Base-by-base conservation (phyloP, 129 eudicot species). In the Smallanthus sonchifolius region DNA sequence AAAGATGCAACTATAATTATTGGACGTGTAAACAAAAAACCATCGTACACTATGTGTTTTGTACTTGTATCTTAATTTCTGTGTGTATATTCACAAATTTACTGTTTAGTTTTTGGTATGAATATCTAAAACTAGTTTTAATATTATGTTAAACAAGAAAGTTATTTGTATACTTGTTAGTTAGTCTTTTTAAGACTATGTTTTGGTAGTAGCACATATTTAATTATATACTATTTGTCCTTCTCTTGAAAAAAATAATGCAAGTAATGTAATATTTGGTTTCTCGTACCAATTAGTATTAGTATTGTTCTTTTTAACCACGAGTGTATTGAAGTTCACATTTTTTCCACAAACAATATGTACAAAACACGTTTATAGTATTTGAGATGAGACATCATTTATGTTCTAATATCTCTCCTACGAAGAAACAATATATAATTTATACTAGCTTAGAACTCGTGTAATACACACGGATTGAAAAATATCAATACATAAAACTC, bases 1-100 rank as follows among this genome's bases (percentile, higher is more conserved):
- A 60, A 73, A 39, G 68, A 44, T 59, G 37, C 28, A 61, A 56
- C 24, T 67, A 74, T n/a, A 61, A 74, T n/a, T 72, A 38, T 28
- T 54, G 44, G 34, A 10, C 35, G 35, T 37, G 43, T 54, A 17
- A n/a, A 44, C 32, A 28, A n/a, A 47, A 38, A 30, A 67, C 32
- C 15, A 24, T 69, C 5, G 11, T 44, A 14, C 38, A 42, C 36
- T 42, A 20, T 64, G 28, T 69, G 30, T 13, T 32, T 65, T 65
- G 47, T 63, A 63, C 19, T 5, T 62, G 68, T 5, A 63, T 34
- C 24, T 11, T 37, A 11, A 32, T 32, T 57, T 28, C 36, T 57
- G 4, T 59, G 56, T 49, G 56, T 49, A 49, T 4, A 49, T n/a
- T 15, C 7, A 59, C 38, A 30, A 59, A 59, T 28, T 28, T 10